Base-by-base conservation (phyloP, 2,329 filamentous ascomycete species). In the Beauveria medogensis region DNA sequence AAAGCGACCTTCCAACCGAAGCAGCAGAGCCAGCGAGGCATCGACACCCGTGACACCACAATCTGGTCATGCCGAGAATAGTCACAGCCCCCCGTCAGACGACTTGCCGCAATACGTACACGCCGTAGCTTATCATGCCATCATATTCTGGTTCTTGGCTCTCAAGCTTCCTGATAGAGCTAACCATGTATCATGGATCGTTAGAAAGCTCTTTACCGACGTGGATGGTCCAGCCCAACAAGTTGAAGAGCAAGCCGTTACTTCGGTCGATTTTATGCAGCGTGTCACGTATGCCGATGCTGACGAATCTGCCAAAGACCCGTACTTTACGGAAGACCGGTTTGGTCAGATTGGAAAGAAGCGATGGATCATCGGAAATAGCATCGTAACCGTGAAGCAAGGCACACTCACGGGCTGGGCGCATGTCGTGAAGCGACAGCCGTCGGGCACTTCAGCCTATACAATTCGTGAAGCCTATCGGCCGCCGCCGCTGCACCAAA, bases 81-180 rank as follows among this genome's bases (percentile, higher is more conserved):
- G 63, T 4, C 68, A 69, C 30, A 64, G 68, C 9, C 68, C 65
- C 53, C 69, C 69, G 3, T 73, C 86, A 8, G 89, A 94, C 63
- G 91, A 94, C 65, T 80, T 96, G 55, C 92, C 92, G 5, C 90
- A 94, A 72, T 99, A 99, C 71, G 91, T 99, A 28, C 94, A 95
- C 72, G 90, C 92, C 2, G 78, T 97, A 57, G 93, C 93, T 9
- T 96, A 96, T 71, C 92, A 97, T 71, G 91, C 96, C 67, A 92
- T 99, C 65, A 89, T 92, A 2, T 97, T 96, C 71, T 99, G 94
- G 94, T 99, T 97, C 71, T 81, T 99, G 66, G 90, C 92, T 1
- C 73, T 99, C 67, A 93, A 91, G 69, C 81, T 96, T 56, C 84
- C 88, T 43, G 92, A 97, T 70, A 87, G 94, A 55, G 84, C 88